These are phyloP conservation scores for Suillus brevipes DNA, from an alignment of 768 basidiomycete species.

Conservation along the genomic window DNA sequence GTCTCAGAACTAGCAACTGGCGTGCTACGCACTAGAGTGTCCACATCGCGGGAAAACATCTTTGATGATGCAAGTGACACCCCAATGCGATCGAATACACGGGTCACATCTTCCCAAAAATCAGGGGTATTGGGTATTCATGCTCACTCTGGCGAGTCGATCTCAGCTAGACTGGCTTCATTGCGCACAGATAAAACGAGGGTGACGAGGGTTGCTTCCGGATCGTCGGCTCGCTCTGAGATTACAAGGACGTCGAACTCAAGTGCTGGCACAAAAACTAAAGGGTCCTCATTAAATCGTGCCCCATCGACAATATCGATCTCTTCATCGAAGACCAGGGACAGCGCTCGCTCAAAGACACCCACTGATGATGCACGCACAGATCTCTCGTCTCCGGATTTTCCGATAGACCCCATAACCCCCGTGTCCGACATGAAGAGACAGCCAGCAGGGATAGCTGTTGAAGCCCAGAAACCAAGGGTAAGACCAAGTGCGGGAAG, in stretches of 20 bases:
- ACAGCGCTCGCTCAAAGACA: conserved; percentile 10
- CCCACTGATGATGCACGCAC: conserved; percentile 15
- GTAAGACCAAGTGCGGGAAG: conserved; percentile 7
- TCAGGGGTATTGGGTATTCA: not conserved
- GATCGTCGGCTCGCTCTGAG: conserved; percentile 4
- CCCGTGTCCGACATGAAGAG: conserved; percentile 30
- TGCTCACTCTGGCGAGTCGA: not conserved
- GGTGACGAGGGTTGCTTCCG: not conserved
- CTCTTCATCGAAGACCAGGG: conserved; percentile 4
- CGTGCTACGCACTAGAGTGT: not conserved
- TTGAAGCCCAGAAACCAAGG: not conserved
- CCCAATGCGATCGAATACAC: not conserved
- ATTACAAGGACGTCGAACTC: not conserved
- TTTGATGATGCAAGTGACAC: not conserved
- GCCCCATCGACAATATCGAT: conserved; percentile 2
- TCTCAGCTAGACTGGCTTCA: not conserved
- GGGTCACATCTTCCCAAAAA: not conserved
- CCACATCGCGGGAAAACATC: not conserved
- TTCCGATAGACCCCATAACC: conserved; percentile 34
- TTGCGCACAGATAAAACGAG: not conserved
- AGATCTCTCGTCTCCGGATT: conserved; percentile 30
- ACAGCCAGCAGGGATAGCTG: conserved; percentile 14
- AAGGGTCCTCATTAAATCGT: not conserved
- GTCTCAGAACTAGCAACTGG: not conserved
- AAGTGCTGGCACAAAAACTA: not conserved